Percentiles rank a stretch among this genome's conserved stretches.
These are phyloP conservation scores for Borealophlyctis nickersoniae DNA, from an alignment of 192 early-diverging fungal genomes.

Conservation along the genomic window DNA sequence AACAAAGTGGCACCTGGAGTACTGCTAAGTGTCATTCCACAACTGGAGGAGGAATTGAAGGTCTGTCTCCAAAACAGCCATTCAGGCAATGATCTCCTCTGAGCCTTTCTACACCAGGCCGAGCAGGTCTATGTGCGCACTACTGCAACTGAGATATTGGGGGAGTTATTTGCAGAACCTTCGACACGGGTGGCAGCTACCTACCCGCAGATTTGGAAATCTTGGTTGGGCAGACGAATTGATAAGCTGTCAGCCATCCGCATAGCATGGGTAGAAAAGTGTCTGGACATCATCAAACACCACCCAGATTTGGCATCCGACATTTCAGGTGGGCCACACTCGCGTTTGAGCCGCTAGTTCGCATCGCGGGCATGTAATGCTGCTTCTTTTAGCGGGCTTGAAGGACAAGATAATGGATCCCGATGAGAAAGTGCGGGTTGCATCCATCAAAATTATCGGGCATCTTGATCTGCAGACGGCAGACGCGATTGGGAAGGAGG, in stretches of 20 bases:
- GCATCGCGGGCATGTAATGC: neutral
- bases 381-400: conserved; percentile 47
- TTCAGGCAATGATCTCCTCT: neutral
- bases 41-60: conserved; percentile 87
- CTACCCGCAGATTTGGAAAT: conserved; percentile 79
- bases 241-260: no score
- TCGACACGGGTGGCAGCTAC: conserved; percentile 64
- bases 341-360: conserved; percentile 15
- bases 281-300: conserved; percentile 57
- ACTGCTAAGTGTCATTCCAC: conserved; percentile 86
- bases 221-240: conserved; percentile 77
- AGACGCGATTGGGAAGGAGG: conserved; percentile 51
- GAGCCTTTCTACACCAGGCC: conserved; percentile 37
- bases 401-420: conserved; percentile 76
- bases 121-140: conserved; percentile 75
- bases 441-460: conserved; percentile 66
- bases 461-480: conserved; percentile 62
- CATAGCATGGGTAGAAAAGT: conserved; percentile 76
- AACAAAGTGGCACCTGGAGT: conserved; percentile 70
- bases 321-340: conserved; percentile 63
- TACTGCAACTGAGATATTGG: conserved; percentile 73
- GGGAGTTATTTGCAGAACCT: conserved; percentile 84
- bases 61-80: conserved; percentile 27
- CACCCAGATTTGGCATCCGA: conserved; percentile 72
- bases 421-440: conserved; percentile 86